Evolutionary conservation across 768 basidiomycete species (phyloP).

Genomic region (Termitomyces sp.): DNA sequence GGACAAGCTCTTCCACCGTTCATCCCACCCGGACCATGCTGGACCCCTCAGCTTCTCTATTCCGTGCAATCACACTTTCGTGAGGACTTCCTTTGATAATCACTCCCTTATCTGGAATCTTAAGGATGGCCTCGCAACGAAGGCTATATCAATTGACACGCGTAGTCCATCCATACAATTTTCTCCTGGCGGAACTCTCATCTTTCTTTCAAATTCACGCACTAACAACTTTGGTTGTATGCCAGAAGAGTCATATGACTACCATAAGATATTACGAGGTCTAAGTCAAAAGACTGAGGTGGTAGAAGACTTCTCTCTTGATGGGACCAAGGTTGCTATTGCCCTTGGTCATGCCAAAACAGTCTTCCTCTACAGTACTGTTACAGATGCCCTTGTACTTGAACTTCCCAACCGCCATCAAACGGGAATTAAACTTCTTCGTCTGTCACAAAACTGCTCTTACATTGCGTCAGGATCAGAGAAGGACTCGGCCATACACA

Average conservation of each 20-base stretch:
- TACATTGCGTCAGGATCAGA: neutral
- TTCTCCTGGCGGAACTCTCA: neutral
- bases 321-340: no score
- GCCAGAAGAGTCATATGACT: neutral
- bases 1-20: neutral
- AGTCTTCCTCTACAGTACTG: neutral
- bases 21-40: neutral
- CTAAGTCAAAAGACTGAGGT: no score
- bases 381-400: no score
- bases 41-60: neutral
- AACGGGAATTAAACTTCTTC: no score
- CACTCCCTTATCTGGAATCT: neutral
- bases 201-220: neutral
- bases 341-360: no score
- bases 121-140: neutral
- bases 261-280: no score
- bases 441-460: neutral
- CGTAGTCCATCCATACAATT: neutral
- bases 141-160: neutral
- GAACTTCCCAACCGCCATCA: no score
- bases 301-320: no score
- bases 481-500: neutral
- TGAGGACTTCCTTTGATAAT: neutral
- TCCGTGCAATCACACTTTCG: neutral
- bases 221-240: neutral